Conservation (phyloP, 1,284 basidiomycete species). For the Naganishia cerealis region DNA sequence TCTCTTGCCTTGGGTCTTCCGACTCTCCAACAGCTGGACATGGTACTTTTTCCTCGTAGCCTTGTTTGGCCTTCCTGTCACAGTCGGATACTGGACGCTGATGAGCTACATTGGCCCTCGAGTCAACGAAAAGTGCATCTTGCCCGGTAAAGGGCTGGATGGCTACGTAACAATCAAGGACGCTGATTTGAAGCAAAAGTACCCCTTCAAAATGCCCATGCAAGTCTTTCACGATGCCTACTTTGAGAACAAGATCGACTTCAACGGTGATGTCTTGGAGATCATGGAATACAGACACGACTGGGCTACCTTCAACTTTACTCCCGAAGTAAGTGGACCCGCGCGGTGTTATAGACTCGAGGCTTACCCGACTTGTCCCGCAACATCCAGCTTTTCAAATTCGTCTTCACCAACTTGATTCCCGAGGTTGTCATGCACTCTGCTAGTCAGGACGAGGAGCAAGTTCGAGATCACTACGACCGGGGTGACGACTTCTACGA, state of each 20-base stretch:
- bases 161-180: constrained; percentile 92
- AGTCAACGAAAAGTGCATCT: constrained; percentile 78
- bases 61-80: constrained; percentile 72
- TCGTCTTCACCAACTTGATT: constrained; percentile 82
- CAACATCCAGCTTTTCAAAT: constrained; percentile 77
- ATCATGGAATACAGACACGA: constrained; percentile 92
- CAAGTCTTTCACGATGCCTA: constrained; percentile 96
- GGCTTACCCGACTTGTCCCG: neutral
- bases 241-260: constrained; percentile 93
- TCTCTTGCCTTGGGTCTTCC: constrained; percentile 66
- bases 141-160: constrained; percentile 83
- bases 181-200: constrained; percentile 71
- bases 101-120: constrained; percentile 79
- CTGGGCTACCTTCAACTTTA: constrained; percentile 81
- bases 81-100: constrained; percentile 85
- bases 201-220: constrained; percentile 91
- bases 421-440: constrained; percentile 93
- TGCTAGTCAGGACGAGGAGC: constrained; percentile 85
- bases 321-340: constrained; percentile 44
- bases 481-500: constrained; percentile 91
- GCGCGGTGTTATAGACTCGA: neutral
- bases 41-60: constrained; percentile 68
- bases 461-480: constrained; percentile 96
- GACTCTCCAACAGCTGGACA: constrained; percentile 65
- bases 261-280: constrained; percentile 95